These are phyloP conservation scores for Solanum lignicaule DNA, from an alignment of 257 asterid species.

Conservation along the genomic window DNA sequence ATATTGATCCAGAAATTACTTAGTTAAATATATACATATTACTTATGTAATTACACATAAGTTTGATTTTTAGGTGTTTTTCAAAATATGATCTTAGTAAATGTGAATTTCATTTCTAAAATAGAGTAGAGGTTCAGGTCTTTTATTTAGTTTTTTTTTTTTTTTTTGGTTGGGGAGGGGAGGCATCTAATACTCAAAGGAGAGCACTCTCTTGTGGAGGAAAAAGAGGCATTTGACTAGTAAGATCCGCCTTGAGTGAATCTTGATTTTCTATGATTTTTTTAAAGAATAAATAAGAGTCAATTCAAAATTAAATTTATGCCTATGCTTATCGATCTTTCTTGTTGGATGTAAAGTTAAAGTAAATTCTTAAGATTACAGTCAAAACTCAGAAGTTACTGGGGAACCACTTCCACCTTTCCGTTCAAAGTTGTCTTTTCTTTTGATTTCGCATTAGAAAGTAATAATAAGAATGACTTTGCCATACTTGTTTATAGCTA, in stretches of 20 bases:
- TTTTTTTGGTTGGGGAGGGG: too few species aligned
- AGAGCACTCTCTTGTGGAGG: neutral
- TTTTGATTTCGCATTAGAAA: neutral
- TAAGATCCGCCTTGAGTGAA: too few species aligned
- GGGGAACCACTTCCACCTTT: neutral
- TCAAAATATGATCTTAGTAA: too few species aligned
- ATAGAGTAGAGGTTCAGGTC: too few species aligned
- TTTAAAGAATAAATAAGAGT: too few species aligned
- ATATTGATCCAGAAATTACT: neutral
- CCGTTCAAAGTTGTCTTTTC: rapidly evolving
- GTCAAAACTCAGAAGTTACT: neutral
- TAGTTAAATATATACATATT: neutral
- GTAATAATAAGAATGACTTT: neutral
- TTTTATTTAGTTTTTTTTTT: too few species aligned
- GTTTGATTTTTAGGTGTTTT: neutral
- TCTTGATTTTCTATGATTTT: neutral
- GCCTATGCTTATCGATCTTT: neutral
- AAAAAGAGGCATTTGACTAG: too few species aligned
- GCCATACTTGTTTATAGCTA: too few species aligned
- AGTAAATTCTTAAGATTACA: neutral
- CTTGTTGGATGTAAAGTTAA: neutral
- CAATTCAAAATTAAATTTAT: neutral
- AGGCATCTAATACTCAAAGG: too few species aligned
- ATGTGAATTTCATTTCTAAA: too few species aligned
- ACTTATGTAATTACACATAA: neutral